Evolutionary conservation across 1,284 basidiomycete species (phyloP).

Genomic region (Trichosporon sp.): DNA sequence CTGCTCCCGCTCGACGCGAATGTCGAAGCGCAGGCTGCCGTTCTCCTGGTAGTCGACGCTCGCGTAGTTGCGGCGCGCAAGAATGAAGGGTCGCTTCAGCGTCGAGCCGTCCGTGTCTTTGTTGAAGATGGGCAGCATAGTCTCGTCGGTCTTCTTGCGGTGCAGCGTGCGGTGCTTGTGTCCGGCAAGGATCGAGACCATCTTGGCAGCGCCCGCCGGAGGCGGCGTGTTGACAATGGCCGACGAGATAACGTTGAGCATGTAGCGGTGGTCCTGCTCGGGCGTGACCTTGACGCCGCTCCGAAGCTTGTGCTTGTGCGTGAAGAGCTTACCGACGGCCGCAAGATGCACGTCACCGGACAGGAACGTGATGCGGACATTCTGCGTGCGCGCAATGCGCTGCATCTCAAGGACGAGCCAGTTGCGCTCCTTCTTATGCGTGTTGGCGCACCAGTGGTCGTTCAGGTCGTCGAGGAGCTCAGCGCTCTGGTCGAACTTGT

Average conservation of each 20-base stretch:
- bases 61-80: conserved; percentile 83
- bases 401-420: conserved; percentile 78
- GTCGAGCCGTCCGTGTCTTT: conserved; percentile 70
- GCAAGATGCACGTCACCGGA: conserved; percentile 89
- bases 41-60: conserved; percentile 61
- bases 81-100: conserved; percentile 5
- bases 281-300: conserved; percentile 54
- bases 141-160: conserved; percentile 63
- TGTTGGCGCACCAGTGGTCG: conserved; percentile 81
- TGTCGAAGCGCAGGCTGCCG: conserved; percentile 75
- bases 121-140: conserved; percentile 77
- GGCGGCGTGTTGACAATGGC: conserved; percentile 59
- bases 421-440: conserved; percentile 88
- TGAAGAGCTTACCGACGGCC: conserved; percentile 73
- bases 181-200: conserved; percentile 73
- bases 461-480: conserved; percentile 90
- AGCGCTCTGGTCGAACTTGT: conserved; percentile 83
- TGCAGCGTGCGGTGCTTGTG: conserved; percentile 83
- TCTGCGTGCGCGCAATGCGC: conserved; percentile 59
- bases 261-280: conserved; percentile 68
- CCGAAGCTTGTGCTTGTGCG: conserved; percentile 48
- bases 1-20: conserved; percentile 79
- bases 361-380: conserved; percentile 72
- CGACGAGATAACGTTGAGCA: conserved; percentile 62
- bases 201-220: conserved; percentile 68